phyloP scores from a whole-genome alignment of 495 filamentous ascomycete genomes.

The Penicillium waksmanii region DNA sequence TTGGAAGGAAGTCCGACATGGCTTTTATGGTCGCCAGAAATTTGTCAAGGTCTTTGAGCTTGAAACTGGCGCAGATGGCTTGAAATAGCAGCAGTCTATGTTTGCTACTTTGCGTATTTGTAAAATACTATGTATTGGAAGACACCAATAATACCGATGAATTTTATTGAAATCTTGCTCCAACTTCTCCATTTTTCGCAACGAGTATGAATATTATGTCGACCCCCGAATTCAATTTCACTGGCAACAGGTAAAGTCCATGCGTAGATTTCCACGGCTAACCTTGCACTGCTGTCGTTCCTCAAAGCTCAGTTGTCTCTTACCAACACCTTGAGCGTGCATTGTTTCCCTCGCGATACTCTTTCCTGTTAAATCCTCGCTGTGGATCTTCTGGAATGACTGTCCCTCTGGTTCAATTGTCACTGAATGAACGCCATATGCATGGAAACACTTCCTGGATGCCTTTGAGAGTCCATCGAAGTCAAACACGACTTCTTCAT shows the following conservation, averaged over 20 bases:
- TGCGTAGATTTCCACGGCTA: constrained; percentile 15
- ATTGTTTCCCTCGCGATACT: background rate
- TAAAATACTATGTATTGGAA: background rate
- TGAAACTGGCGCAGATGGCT: background rate
- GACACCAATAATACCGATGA: too few species aligned
- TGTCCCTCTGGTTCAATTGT: constrained; percentile 48
- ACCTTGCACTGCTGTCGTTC: constrained; percentile 11
- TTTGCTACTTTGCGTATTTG: background rate
- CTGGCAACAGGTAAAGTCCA: constrained; percentile 17
- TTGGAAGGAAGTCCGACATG: constrained; percentile 53
- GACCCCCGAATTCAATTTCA: background rate
- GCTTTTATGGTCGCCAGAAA: constrained; percentile 31
- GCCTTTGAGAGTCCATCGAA: constrained; percentile 41
- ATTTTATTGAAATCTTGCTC: too few species aligned
- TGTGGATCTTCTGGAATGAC: background rate
- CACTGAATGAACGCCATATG: constrained; percentile 48
- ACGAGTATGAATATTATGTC: background rate
- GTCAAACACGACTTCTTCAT: constrained; percentile 31
- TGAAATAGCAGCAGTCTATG: background rate
- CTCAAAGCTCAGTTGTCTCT: background rate
- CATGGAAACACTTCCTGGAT: constrained; percentile 48
- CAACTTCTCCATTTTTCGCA: background rate
- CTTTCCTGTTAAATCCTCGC: background rate
- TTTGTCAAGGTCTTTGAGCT: constrained; percentile 20
- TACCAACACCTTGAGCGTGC: background rate